Percentiles rank a stretch among this genome's conserved stretches.
Conservation (phyloP, 257 asterid species). For the Lycium barbarum region DNA sequence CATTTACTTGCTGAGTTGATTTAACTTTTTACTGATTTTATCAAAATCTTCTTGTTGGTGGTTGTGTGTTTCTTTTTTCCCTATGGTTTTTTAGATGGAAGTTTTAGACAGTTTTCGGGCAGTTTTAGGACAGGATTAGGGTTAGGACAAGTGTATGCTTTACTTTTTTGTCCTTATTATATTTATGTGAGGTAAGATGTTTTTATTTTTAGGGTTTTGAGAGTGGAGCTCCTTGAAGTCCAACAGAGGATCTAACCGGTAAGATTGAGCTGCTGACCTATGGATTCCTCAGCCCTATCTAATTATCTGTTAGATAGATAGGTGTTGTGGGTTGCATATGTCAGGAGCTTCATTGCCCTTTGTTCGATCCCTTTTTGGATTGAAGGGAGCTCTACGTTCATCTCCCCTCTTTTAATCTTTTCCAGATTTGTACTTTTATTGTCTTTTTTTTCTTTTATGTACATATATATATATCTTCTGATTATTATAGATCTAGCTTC, state of each 20-base stretch:
- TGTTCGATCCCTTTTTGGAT: slow-evolving; percentile 76
- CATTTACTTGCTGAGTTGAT: no score
- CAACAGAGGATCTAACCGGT: slow-evolving; percentile 77
- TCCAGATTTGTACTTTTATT: neutral
- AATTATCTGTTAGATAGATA: slow-evolving; percentile 39
- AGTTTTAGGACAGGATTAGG: slow-evolving; percentile 9
- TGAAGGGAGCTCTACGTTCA: slow-evolving; percentile 94
- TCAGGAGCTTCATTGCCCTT: slow-evolving; percentile 71
- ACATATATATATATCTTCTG: neutral
- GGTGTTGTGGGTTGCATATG: slow-evolving; percentile 84
- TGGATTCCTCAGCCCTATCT: slow-evolving; percentile 88
- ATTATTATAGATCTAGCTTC: slow-evolving; percentile 27
- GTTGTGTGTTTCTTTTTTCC: neutral
- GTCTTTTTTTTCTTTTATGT: slow-evolving; percentile 16
- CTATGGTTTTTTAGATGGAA: neutral
- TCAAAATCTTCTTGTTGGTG: neutral
- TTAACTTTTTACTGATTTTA: no score
- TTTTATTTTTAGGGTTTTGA: slow-evolving; percentile 36
- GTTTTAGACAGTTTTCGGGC: neutral
- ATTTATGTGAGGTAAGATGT: neutral
- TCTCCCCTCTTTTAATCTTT: neutral
- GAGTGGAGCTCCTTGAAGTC: slow-evolving; percentile 97
- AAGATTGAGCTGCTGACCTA: slow-evolving; percentile 75
- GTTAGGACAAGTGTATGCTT: neutral
- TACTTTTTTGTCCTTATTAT: neutral